These are phyloP conservation scores for Botryobasidium botryosum DNA, from an alignment of 768 basidiomycete species.

Conservation along the genomic window DNA sequence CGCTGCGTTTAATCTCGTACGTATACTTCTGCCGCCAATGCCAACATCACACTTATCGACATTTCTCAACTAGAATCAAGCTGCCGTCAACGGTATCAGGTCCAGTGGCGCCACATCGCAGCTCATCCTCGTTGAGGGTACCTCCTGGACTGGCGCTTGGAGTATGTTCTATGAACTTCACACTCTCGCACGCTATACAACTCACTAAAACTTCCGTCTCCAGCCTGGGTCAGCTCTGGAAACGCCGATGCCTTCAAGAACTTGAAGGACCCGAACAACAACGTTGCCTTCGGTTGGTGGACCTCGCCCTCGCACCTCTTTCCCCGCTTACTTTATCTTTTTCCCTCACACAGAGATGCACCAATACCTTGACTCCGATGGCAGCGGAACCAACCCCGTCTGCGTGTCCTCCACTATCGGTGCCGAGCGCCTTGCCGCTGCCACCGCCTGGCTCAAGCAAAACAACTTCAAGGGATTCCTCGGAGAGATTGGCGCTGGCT, in stretches of 20 bases:
- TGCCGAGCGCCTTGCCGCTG: constrained; percentile 35
- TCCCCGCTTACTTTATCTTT: not conserved
- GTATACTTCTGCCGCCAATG: constrained; percentile 11
- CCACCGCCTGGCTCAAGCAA: constrained; percentile 40
- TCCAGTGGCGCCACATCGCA: constrained; percentile 37
- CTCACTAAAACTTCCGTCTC: constrained; percentile 2
- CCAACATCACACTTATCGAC: constrained; percentile 1
- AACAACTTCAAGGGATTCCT: constrained; percentile 47
- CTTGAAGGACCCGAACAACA: constrained; percentile 43
- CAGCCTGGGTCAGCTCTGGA: constrained; percentile 41
- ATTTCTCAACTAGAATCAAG: constrained; percentile 31
- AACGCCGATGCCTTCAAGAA: constrained; percentile 34
- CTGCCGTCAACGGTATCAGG: constrained; percentile 48
- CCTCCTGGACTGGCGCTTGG: constrained; percentile 42
- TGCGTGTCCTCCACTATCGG: constrained; percentile 48
- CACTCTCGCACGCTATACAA: not conserved
- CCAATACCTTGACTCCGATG: constrained; percentile 51
- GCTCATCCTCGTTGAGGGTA: constrained; percentile 26
- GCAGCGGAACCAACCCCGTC: constrained; percentile 30
- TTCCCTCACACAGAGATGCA: constrained; percentile 35
- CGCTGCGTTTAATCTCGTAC: constrained; percentile 34
- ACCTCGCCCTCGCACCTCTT: not conserved
- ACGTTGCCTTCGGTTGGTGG: constrained; percentile 33
- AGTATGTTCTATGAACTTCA: constrained; percentile 19
- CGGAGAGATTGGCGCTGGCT: constrained; percentile 41